phyloP scores from a whole-genome alignment of 2,329 filamentous ascomycete genomes.

The Sporothrix sp. region DNA sequence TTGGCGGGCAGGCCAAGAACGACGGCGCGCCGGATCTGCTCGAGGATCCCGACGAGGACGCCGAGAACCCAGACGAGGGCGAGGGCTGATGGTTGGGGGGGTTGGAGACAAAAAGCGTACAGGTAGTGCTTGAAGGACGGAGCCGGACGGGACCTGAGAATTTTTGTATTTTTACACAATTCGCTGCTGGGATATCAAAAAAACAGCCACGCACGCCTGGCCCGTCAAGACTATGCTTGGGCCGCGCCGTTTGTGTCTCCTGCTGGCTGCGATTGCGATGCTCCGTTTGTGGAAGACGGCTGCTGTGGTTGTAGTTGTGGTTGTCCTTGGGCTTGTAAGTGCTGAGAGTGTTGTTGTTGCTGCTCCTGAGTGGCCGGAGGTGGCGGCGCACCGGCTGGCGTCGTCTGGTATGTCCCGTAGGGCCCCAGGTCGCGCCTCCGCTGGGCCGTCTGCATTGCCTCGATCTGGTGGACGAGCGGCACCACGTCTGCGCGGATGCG shows the following conservation, averaged over 20 bases:
- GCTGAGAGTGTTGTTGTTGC: neutral
- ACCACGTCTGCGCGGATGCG: slow-evolving; percentile 28
- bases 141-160: no score
- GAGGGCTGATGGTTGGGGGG: slow-evolving; percentile 13
- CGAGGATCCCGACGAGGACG: slow-evolving; percentile 42
- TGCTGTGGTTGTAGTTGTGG: neutral
- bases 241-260: no score
- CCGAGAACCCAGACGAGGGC: slow-evolving; percentile 24
- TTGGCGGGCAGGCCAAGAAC: slow-evolving; percentile 18
- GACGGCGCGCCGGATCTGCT: slow-evolving; percentile 24
- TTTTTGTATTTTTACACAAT: neutral
- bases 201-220: no score
- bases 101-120: no score
- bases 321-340: neutral
- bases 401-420: slow-evolving; percentile 20
- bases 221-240: no score
- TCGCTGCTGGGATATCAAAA: neutral
- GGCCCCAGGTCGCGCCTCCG: slow-evolving; percentile 19
- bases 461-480: slow-evolving; percentile 27
- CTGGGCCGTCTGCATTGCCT: slow-evolving; percentile 22
- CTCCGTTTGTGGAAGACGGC: no score
- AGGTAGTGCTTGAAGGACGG: neutral
- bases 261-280: neutral
- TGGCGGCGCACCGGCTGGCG: slow-evolving; percentile 5
- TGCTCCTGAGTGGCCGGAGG: neutral